Evolutionary conservation across 352 stramenopile species (phyloP), one percentile per base, ranked within the genome.

Genomic region (Blastocystis sp.): DNA sequence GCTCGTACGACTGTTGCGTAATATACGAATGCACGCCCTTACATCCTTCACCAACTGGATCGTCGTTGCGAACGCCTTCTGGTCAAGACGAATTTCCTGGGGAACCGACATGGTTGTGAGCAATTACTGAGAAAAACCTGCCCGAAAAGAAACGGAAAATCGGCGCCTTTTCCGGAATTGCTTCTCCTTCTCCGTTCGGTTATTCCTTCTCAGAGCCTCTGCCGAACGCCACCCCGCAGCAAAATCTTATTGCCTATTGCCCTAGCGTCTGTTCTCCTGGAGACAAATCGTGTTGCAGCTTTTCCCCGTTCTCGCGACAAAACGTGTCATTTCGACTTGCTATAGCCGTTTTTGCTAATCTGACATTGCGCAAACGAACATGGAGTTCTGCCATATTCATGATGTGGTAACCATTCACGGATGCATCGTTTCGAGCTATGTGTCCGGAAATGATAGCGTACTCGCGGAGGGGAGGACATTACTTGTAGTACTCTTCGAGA

Each of bases 11-110:
- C 74, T 84, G 48, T 45, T 23, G 3, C 28, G 43, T 41, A 84
- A 59, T 48, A 67, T 9, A 38, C 53, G 23, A 11, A 66, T 60
- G 9, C 17, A 23, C 11, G 1, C 5, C 10, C 3, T 7, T 84
- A 84, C 74, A 34, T 84, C 74, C 34, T 84, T 84, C 40, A 84
- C 52, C 45, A 69, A 45, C 45, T 84, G 74, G 52, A 67, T 43
- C 40, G 74, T 67, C 52, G 52, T 40, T 19, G 74, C 48, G 56
- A 69, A 84, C 19, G 74, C n/a, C 61, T 84, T 53, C 21, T 67
- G 74, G 45, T 84, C 74, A 70, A 84, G 74, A 53, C 60, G 65
- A 38, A 84, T 21, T 69, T 84, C 74, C 41, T 67, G 45, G 28
- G 74, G 74, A 84, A 84, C 66, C 0, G 74, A 64, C 74, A 84